Evolutionary conservation across 148 eudicot genomes (phyloP).

Genomic region (Camellia sinensis): DNA sequence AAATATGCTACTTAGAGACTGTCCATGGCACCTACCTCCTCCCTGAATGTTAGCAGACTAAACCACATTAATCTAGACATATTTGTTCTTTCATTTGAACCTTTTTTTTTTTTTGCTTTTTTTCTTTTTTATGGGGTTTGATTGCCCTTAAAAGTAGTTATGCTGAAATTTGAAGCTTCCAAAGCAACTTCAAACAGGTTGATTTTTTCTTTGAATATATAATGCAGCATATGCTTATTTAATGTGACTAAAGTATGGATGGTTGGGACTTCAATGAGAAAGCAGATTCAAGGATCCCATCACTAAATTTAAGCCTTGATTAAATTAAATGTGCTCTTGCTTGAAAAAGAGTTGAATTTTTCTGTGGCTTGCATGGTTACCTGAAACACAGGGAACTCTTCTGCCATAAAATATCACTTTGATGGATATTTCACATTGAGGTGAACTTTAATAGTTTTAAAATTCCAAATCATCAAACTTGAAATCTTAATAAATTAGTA

Average conservation of each 20-base stretch:
- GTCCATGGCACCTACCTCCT: too few species aligned
- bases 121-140: not conserved
- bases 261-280: not conserved
- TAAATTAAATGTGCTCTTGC: not conserved
- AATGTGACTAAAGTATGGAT: not conserved
- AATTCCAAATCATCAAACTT: not conserved
- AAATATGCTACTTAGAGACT: not conserved
- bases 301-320: not conserved
- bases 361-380: not conserved
- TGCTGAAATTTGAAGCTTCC: not conserved
- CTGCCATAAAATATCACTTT: not conserved
- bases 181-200: not conserved
- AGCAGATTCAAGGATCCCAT: not conserved
- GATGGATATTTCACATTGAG: not conserved
- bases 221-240: not conserved
- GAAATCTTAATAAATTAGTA: not conserved
- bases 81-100: not conserved
- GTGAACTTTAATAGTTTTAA: not conserved
- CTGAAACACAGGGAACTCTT: too few species aligned
- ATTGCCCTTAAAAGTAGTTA: not conserved
- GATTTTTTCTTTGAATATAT: not conserved
- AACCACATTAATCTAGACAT: not conserved
- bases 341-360: not conserved
- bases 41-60: too few species aligned
- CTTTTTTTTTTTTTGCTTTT: not conserved